phyloP scores from a whole-genome alignment of 495 filamentous ascomycete species.

The Neurospora sp. region DNA sequence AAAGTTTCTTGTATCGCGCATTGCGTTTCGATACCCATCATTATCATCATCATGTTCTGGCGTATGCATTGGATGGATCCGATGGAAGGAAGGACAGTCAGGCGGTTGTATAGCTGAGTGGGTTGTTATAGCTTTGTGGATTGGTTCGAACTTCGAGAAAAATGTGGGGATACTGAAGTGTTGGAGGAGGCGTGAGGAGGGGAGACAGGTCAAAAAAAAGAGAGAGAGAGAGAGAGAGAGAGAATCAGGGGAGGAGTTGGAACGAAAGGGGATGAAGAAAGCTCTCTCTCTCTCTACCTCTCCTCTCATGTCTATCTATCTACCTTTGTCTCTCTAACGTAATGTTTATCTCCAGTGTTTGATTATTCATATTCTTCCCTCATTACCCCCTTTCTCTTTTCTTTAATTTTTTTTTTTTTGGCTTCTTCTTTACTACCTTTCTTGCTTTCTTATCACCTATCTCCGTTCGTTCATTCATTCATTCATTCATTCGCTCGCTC shows the following conservation, averaged over 20 bases:
- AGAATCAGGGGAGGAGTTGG: no score
- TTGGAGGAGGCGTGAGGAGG: not conserved
- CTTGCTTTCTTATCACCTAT: not conserved
- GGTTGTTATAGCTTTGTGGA: not conserved
- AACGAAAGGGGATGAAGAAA: no score
- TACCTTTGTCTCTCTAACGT: not conserved
- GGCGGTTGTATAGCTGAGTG: not conserved
- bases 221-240: not conserved
- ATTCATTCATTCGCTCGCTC: no score
- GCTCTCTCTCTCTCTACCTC: not conserved
- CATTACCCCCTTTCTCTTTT: no score
- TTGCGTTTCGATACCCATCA: conserved; percentile 23
- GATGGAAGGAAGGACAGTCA: not conserved
- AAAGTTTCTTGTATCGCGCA: not conserved
- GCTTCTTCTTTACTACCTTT: not conserved
- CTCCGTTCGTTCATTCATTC: no score
- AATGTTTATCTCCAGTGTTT: not conserved
- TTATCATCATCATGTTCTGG: conserved; percentile 7
- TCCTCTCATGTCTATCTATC: no score
- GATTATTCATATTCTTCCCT: not conserved
- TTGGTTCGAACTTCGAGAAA: no score
- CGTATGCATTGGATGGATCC: not conserved
- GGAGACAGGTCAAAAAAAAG: not conserved
- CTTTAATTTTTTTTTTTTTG: not conserved
- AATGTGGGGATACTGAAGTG: not conserved